Percentiles rank a stretch among this genome's conserved stretches.
phyloP scores from a whole-genome alignment of 2,329 filamentous ascomycete species.

The Ilyonectria destructans region DNA sequence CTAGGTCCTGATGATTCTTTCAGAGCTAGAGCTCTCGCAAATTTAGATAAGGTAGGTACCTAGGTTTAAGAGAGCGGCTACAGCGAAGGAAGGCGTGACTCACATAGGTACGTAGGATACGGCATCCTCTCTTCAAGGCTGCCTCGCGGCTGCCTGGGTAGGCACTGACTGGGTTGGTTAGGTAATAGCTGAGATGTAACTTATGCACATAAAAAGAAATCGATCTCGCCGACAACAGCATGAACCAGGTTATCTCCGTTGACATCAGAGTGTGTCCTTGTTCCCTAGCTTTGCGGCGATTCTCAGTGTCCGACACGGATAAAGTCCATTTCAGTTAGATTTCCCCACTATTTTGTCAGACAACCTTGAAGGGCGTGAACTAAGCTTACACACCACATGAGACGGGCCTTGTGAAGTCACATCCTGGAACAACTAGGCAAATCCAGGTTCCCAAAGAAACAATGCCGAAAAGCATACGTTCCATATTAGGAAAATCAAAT shows the following conservation, averaged over 20 bases:
- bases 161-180: neutral
- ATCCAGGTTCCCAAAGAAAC: slow-evolving; percentile 15
- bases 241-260: neutral
- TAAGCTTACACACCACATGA: neutral
- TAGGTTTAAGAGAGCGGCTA: neutral
- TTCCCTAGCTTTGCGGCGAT: neutral
- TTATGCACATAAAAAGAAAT: neutral
- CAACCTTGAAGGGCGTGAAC: slow-evolving; percentile 22
- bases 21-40: neutral
- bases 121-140: neutral
- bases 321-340: neutral
- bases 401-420: neutral
- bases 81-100: neutral
- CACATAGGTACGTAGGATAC: neutral
- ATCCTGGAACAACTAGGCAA: neutral
- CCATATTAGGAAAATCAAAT: slow-evolving; percentile 57
- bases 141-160: neutral
- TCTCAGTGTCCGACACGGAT: neutral
- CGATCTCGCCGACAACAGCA: neutral
- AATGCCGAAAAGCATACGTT: slow-evolving; percentile 55
- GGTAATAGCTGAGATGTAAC: neutral
- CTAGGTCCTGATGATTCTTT: neutral
- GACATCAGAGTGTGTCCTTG: neutral
- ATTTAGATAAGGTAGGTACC: neutral
- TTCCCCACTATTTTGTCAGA: slow-evolving; percentile 41